A percentile compares a stretch with the other conserved stretches of the same genome.
Conservation (phyloP, 306 rosid genomes). For the Benincasa hispida region DNA sequence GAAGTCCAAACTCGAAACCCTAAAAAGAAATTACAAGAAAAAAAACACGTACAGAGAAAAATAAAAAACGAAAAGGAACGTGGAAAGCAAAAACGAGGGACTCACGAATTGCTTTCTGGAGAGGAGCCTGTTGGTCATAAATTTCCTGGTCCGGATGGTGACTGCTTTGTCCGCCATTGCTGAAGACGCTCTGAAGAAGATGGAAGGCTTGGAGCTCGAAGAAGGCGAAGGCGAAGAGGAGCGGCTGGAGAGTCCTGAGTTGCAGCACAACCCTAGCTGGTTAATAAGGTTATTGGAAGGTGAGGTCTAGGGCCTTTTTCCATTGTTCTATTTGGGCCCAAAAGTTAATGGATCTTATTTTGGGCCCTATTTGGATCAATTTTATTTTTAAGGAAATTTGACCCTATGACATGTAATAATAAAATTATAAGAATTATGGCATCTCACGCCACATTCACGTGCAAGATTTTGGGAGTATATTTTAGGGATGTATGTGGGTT, state of each 20-base stretch:
- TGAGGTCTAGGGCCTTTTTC: neutral
- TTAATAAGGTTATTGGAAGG: neutral
- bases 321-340: neutral
- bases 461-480: too few species aligned
- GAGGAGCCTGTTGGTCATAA: slow-evolving; percentile 87
- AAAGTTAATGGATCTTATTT: neutral
- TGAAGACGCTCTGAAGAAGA: neutral
- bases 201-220: neutral
- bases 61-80: neutral
- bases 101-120: slow-evolving; percentile 88
- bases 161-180: slow-evolving; percentile 88
- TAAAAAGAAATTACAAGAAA: too few species aligned
- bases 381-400: too few species aligned
- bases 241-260: neutral
- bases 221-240: neutral
- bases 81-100: neutral
- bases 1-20: neutral
- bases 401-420: too few species aligned
- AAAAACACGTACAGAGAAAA: neutral
- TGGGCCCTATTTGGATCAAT: neutral
- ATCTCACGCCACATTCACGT: too few species aligned
- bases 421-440: too few species aligned
- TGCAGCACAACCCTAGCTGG: neutral
- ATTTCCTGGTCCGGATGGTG: slow-evolving; percentile 75
- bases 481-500: too few species aligned